These are phyloP conservation scores for Colletotrichum sp. DNA, from an alignment of 2,329 filamentous ascomycete species.

Conservation along the genomic window DNA sequence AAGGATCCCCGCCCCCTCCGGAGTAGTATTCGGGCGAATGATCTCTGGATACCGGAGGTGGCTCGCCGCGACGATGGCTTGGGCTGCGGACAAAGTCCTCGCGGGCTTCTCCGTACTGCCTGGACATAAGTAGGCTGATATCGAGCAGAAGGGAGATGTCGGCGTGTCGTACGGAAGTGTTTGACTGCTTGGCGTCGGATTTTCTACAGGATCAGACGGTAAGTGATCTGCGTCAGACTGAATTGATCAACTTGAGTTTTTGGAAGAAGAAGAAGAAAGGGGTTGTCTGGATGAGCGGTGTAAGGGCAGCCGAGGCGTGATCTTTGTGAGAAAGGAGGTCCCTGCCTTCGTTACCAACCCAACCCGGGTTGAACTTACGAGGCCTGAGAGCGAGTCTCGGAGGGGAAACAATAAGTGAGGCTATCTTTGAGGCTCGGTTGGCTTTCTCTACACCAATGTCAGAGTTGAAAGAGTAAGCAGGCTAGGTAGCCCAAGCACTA, in stretches of 20 bases:
- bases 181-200: not conserved
- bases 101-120: conserved; percentile 34
- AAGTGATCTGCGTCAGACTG: not conserved
- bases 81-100: conserved; percentile 30
- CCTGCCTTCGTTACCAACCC: not conserved
- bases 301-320: not conserved
- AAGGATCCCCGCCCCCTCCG: conserved; percentile 26
- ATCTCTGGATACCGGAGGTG: conserved; percentile 14
- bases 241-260: not conserved
- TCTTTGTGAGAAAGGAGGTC: not conserved
- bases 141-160: not conserved
- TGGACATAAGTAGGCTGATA: conserved; percentile 13
- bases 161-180: not conserved
- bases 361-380: not conserved
- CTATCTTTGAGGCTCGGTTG: not conserved
- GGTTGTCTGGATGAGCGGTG: not conserved
- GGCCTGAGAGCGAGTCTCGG: not conserved
- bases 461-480: not conserved
- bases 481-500: not conserved
- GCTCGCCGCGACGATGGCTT: conserved; percentile 27
- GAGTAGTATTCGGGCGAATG: conserved; percentile 36
- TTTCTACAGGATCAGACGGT: not conserved
- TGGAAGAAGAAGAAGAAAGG: not conserved
- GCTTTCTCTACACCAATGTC: not conserved
- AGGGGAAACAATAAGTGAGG: not conserved